Evolutionary conservation across 768 basidiomycete genomes (phyloP).

Genomic region (Podaxis sp.): DNA sequence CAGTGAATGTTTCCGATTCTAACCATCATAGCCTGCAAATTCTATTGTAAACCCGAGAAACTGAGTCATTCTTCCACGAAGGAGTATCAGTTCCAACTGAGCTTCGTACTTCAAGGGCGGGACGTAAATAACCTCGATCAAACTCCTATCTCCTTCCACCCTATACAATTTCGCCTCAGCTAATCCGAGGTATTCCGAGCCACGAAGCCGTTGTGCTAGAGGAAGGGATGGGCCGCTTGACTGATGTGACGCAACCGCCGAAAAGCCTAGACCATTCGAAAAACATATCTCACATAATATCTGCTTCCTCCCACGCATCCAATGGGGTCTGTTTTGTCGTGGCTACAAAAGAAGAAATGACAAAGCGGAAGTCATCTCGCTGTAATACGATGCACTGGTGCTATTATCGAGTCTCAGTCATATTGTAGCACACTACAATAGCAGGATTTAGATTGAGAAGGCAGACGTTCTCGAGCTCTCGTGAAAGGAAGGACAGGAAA

Average conservation of each 20-base stretch:
- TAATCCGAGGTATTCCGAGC: background rate
- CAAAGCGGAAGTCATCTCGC: background rate
- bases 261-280: constrained; percentile 3
- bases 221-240: background rate
- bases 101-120: background rate
- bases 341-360: background rate
- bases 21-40: background rate
- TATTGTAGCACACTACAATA: background rate
- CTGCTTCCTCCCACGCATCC: background rate
- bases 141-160: background rate
- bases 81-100: background rate
- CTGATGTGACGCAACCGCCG: background rate
- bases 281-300: background rate
- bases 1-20: background rate
- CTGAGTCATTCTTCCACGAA: background rate
- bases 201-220: background rate
- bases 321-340: background rate
- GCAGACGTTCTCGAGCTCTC: background rate
- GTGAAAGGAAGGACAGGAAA: background rate
- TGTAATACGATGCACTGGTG: too few species aligned
- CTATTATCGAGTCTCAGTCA: too few species aligned
- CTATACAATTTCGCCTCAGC: background rate
- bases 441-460: background rate
- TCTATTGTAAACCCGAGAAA: background rate
- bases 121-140: background rate